Base-by-base conservation (phyloP, 2,329 filamentous ascomycete genomes). In the Cladosporium cucumerinum region DNA sequence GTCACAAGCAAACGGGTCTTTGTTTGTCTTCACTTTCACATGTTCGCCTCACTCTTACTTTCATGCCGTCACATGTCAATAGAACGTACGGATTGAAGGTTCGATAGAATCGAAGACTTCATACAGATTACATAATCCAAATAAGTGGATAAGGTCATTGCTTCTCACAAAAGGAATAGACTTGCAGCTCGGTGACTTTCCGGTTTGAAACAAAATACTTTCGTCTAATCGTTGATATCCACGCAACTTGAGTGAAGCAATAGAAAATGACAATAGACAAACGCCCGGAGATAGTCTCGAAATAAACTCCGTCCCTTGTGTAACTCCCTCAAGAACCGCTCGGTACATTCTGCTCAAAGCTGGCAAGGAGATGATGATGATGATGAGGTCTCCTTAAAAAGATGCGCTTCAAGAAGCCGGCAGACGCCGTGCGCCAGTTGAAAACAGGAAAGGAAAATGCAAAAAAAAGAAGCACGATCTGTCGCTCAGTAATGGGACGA, bases 181-280 rank as follows among this genome's bases (percentile, higher is more conserved):
- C 26, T 32, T 54, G 26, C 26, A 28, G 26, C 28, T 52, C 18
- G 11, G 11, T 25, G 23, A 16, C 26, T 62, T 62, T 55, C 48
- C 60, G 55, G 34, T 32, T 34, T 25, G 54, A 52, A 51, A 54
- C 28, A 32, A 30, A 18, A 62, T 62, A 62, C 60, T 62, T 62
- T 62, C 60, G 49, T 62, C 60, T 62, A 62, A 36, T 62, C 60
- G 32, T 62, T 43, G 60, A 54, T 54, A 43, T 55, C 32, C 46
- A 34, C 60, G 49, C 60, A 43, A 46, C 25, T 62, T 30, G 2
- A 34, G 26, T 21, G 39, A 28, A 39, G n/a, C 3, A 28, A 26
- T 28, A 51, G 48, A 49, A 51, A 25, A 34, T 46, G 39, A 46
- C 26, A 55, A 30, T 34, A 28, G 28, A 51, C n/a, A 14, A 61